A percentile compares a stretch with the other conserved stretches of the same genome.
These are phyloP conservation scores for Penicillium oxalicum DNA, from an alignment of 2,329 filamentous ascomycete species.

Conservation along the genomic window DNA sequence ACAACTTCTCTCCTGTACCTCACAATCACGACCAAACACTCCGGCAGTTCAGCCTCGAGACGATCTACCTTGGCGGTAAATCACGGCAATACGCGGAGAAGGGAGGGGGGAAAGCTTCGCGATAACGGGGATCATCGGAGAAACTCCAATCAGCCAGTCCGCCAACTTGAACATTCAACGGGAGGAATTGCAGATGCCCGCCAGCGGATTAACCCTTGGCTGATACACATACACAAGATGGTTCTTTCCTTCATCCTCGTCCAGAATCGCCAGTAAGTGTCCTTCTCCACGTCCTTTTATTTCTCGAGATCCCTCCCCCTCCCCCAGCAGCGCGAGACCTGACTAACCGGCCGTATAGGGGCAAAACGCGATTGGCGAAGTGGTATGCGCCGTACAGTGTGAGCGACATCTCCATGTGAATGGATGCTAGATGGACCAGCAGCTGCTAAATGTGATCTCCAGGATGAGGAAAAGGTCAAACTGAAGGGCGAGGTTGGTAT, in stretches of 20 bases:
- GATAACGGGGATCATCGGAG: constrained; percentile 25
- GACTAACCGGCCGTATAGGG: constrained; percentile 51
- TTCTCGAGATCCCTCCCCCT: too few species aligned
- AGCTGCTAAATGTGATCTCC: constrained; percentile 13
- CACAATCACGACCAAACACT: too few species aligned
- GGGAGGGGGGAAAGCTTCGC: constrained; percentile 12
- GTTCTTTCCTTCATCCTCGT: constrained; percentile 85
- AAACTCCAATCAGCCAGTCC: constrained; percentile 9
- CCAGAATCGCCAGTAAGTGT: constrained; percentile 72
- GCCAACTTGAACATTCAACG: constrained; percentile 1
- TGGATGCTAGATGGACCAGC: not conserved
- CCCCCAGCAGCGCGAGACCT: not conserved
- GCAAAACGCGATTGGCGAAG: constrained; percentile 96
- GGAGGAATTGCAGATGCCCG: constrained; percentile 17
- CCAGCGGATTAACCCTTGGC: constrained; percentile 8
- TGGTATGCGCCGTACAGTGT: constrained; percentile 96
- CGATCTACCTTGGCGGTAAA: constrained; percentile 20
- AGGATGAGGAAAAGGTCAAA: constrained; percentile 98
- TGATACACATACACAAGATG: constrained; percentile 29
- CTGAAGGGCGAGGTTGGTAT: constrained; percentile 82
- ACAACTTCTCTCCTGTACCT: too few species aligned
- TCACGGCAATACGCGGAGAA: constrained; percentile 23
- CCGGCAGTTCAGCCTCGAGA: too few species aligned
- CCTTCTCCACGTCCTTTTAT: too few species aligned
- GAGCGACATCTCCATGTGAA: constrained; percentile 25